Conservation (phyloP, 2,329 filamentous ascomycete genomes). For the Pseudocercospora fijiensis region DNA sequence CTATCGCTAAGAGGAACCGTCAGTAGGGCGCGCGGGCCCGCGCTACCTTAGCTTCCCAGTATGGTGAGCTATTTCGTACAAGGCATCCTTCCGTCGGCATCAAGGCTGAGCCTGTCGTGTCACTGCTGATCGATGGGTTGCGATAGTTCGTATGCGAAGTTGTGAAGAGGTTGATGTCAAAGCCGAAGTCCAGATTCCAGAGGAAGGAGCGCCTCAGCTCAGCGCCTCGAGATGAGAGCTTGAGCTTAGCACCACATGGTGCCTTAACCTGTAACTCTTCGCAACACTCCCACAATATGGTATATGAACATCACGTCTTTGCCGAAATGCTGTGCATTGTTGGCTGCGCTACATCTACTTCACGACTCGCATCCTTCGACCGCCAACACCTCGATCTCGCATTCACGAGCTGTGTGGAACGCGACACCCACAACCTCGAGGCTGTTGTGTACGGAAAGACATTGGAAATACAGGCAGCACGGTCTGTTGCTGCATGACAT, state of each 20-base stretch:
- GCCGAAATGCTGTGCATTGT: background rate
- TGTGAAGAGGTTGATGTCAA: background rate
- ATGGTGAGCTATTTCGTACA: background rate
- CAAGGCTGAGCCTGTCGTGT: background rate
- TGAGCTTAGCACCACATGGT: too few relatives aligned
- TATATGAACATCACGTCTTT: too few relatives aligned
- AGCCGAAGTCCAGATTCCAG: background rate
- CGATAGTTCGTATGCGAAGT: background rate
- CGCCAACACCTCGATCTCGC: background rate
- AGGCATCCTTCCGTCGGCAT: too few relatives aligned
- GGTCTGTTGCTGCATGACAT: background rate
- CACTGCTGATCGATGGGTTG: background rate
- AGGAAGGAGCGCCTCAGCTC: background rate
- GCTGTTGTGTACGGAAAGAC: background rate
- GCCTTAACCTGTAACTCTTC: too few relatives aligned
- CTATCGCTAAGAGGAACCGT: background rate
- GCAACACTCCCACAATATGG: too few relatives aligned
- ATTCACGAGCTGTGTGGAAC: background rate
- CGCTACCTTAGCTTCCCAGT: background rate
- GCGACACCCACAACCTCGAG: background rate
- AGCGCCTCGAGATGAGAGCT: background rate
- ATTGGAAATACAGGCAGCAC: background rate
- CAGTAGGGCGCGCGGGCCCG: background rate
- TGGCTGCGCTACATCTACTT: background rate
- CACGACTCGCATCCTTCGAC: conserved; percentile 3